Evolutionary conservation across 2,329 filamentous ascomycete genomes (phyloP).

Genomic region (Paraconiothyrium brasiliense): DNA sequence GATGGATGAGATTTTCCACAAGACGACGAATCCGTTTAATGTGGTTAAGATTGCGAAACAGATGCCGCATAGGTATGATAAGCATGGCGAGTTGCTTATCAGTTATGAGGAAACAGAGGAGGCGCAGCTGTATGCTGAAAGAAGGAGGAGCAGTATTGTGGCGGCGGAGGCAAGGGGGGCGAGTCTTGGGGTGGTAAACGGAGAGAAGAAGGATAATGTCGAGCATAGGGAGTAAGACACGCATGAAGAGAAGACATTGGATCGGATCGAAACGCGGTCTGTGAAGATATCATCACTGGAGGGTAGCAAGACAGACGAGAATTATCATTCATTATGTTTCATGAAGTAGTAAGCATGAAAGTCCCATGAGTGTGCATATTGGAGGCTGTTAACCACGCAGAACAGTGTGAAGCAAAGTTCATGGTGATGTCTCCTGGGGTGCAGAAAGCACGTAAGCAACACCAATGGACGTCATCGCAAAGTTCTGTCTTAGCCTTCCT

Average conservation of each 20-base stretch:
- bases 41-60: slow-evolving; percentile 61
- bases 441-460: background rate
- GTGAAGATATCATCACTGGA: background rate
- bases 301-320: background rate
- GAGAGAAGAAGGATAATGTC: slow-evolving; percentile 6
- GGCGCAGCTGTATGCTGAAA: slow-evolving; percentile 35
- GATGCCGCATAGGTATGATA: slow-evolving; percentile 66
- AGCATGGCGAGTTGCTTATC: slow-evolving; percentile 66
- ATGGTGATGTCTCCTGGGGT: background rate
- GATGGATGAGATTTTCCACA: slow-evolving; percentile 70
- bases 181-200: background rate
- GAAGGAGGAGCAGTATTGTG: slow-evolving; percentile 38
- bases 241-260: background rate
- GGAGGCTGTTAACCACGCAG: background rate
- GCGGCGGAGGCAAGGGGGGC: background rate
- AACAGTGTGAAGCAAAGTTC: background rate
- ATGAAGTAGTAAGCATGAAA: background rate
- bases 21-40: slow-evolving; percentile 59
- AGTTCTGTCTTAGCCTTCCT: too few relatives aligned
- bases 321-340: background rate
- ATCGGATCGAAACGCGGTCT: background rate
- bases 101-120: slow-evolving; percentile 57
- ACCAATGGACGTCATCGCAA: background rate
- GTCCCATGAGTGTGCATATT: background rate
- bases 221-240: slow-evolving; percentile 12